phyloP scores from a whole-genome alignment of 345 rosid genomes.

The Eucalyptus fibrosa region DNA sequence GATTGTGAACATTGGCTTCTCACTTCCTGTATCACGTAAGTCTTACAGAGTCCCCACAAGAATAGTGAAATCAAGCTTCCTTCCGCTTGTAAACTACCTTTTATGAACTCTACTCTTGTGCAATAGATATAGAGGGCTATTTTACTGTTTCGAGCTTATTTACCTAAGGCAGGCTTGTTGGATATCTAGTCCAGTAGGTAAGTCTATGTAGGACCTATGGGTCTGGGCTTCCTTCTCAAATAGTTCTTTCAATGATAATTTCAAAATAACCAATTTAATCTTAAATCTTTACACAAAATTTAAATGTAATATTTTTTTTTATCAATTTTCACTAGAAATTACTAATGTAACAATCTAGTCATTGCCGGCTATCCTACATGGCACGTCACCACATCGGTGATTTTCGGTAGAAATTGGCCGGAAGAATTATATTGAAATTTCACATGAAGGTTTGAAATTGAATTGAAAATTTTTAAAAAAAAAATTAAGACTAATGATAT shows the following conservation, averaged over 20 bases:
- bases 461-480: accelerated
- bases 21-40: background rate
- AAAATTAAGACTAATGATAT: background rate
- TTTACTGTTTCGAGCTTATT: background rate
- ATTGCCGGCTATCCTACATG: no score
- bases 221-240: background rate
- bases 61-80: background rate
- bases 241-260: background rate
- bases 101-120: background rate
- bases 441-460: background rate
- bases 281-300: accelerated
- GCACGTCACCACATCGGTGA: accelerated
- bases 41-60: background rate
- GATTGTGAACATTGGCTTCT: background rate
- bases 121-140: background rate
- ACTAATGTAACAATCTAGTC: no score
- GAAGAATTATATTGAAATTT: background rate
- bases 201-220: background rate
- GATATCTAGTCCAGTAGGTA: background rate
- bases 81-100: background rate
- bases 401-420: accelerated
- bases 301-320: accelerated
- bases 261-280: background rate
- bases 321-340: no score
- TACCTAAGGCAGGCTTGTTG: background rate